Conservation (phyloP, 2,329 filamentous ascomycete species). For the Cordyceps tenuipes region DNA sequence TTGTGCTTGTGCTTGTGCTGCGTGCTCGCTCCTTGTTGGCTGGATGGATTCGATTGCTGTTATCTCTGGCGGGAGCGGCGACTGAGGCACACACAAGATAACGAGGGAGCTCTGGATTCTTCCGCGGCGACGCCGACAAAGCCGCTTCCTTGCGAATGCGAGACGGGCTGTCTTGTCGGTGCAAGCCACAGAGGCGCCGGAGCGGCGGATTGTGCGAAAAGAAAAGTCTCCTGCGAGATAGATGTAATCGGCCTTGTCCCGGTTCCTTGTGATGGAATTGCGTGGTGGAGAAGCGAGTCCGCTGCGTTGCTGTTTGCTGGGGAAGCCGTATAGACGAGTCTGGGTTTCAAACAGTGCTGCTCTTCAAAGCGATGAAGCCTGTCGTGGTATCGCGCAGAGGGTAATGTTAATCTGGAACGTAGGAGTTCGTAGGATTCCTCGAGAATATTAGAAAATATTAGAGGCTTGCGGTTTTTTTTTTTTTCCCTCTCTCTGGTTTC, state of each 20-base stretch:
- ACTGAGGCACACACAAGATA: not conserved
- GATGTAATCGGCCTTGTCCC: not conserved
- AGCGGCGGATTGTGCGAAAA: not conserved
- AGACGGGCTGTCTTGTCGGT: not conserved
- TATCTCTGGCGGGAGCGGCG: not conserved
- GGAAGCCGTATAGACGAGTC: not conserved
- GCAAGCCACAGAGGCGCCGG: conserved; percentile 4
- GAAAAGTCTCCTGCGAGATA: not conserved
- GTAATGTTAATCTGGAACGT: not conserved
- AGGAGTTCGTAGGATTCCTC: not conserved
- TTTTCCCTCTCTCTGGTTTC: not conserved
- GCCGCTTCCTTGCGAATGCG: not conserved
- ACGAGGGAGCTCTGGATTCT: not conserved
- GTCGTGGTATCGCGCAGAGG: not conserved
- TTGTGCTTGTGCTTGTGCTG: too few relatives aligned
- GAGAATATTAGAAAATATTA: not conserved
- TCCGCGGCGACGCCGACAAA: conserved; percentile 7
- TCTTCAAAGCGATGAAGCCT: not conserved
- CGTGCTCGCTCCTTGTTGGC: too few relatives aligned
- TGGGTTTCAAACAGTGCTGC: not conserved
- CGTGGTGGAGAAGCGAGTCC: not conserved
- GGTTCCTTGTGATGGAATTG: not conserved
- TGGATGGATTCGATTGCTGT: not conserved
- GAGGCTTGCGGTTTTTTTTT: not conserved
- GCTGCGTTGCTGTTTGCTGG: not conserved